phyloP scores from a whole-genome alignment of 768 basidiomycete species.

The Lepiota venenata region DNA sequence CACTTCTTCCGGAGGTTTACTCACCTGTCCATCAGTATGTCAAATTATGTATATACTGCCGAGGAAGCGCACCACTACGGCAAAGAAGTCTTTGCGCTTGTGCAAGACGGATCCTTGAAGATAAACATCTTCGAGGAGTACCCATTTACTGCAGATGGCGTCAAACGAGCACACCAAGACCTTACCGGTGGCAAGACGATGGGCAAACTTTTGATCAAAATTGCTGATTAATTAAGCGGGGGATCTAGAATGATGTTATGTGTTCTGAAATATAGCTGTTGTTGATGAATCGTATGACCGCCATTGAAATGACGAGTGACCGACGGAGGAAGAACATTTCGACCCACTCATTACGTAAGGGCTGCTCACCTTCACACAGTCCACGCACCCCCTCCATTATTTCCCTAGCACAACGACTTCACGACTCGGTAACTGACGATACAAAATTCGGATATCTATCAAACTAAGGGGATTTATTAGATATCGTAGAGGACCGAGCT shows the following conservation, averaged over 20 bases:
- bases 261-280: neutral
- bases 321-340: no score
- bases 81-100: conserved; percentile 56
- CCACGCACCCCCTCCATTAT: neutral
- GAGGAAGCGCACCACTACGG: conserved; percentile 72
- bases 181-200: conserved; percentile 72
- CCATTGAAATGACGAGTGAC: no score
- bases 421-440: neutral
- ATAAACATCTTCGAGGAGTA: conserved; percentile 75
- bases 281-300: no score
- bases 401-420: neutral
- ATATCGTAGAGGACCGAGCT: neutral
- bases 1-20: neutral
- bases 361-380: neutral
- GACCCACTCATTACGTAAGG: conserved; percentile 2
- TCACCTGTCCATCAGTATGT: conserved; percentile 42
- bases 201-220: conserved; percentile 85
- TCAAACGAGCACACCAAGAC: conserved; percentile 73
- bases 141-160: conserved; percentile 79
- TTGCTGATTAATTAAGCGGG: conserved; percentile 26
- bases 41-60: conserved; percentile 68
- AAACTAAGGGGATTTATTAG: neutral
- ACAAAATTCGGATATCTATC: neutral
- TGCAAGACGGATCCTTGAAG: conserved; percentile 58
- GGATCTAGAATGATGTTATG: neutral